Evolutionary conservation across 495 filamentous ascomycete genomes (phyloP), one percentile per base, ranked within the genome.

Genomic region (Aspergillus leporis): DNA sequence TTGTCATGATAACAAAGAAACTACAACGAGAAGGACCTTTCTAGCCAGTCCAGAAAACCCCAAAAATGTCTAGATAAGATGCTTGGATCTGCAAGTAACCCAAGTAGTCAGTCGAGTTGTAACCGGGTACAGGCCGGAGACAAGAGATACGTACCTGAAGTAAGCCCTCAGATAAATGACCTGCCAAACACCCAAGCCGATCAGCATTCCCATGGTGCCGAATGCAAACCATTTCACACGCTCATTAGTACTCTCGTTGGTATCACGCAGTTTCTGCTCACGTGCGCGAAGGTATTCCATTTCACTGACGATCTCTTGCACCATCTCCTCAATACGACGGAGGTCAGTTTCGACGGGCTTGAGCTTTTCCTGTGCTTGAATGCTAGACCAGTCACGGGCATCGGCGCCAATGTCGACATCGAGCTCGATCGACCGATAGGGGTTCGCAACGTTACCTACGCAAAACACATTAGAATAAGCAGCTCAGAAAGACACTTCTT

Each of bases 401-500:
- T 98, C 94, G 76, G 94, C 94, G 60, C 94, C 94, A 66, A 98
- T 98, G 71, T 98, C 94, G 78, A 98, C 91, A 70, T 98, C 94
- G 64, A 98, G 91, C 75, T 98, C 94, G 65, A 98, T 80, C 70
- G 88, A 81, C 48, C 93, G 91, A 72, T 75, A 66, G 48, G 89
- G 88, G 72, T 87, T 86, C 49, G 80, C 70, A 23, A 67, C 61
- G 30, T 59, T 66, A 46, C 73, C 72, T 78, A 13, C n/a, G 41
- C 47, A 25, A 40, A 13, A 32, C 2, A 40, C 14, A 46, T 61
- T 52, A 60, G 58, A 31, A 32, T 3, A 32, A 18, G 14, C 18
- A 47, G 8, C 55, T 70, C 1, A 45, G 12, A 1, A 16, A 30
- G 0, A 18, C 12, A 38, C 38, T 23, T n/a, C 4, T 28, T 22